Evolutionary conservation across 2,329 filamentous ascomycete genomes (phyloP), one percentile per base, ranked within the genome.

Genomic region (Fusarium veterinarium): DNA sequence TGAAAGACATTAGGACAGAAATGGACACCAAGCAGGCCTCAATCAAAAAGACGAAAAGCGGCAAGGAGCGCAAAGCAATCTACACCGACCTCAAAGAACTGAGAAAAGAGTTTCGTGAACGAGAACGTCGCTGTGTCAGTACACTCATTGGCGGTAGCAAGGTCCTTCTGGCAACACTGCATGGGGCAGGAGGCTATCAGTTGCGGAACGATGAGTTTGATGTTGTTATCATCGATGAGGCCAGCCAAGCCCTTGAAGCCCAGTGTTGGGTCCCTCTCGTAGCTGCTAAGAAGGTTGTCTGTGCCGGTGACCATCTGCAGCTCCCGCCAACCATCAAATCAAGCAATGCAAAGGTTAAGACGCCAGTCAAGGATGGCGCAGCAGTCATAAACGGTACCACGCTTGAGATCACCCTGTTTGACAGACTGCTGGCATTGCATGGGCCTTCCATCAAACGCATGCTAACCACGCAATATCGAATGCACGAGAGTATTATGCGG

Each of bases 381-480:
- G 80, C 79, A 6, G 79, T 82, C 19, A 85, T 84, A 60, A 86
- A 88, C 64, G 87, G 86, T 10, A 86, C 90, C 76, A 91, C 88
- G 2, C 87, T 99, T 10, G 95, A 97, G 78, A 93, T 88, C n/a
- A 98, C 96, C 0, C 86, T 99, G 35, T 99, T 99, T 80, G 95
- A 98, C 81, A 89, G 96, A 33, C 86, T 99, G 45, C 86, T 99
- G 48, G 87, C 88, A 9, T 85, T 98, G 20, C 93, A 99, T 79
- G 96, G 96, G 2, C 83, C 91, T 2, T 86, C 86, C 8, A 95
- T 99, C 83, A 98, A 98, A 84, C 88, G 93, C 57, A 97, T 98
- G 93, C 89, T 99, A 30, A 98, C 94, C 8, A 97, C 93, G 8
- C 96, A 99, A 83, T 99, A 99, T 81, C 94, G 96, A 41, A 99